Evolutionary conservation across 768 basidiomycete species (phyloP), one percentile per base, ranked within the genome.

Genomic region (Suillus placidus): DNA sequence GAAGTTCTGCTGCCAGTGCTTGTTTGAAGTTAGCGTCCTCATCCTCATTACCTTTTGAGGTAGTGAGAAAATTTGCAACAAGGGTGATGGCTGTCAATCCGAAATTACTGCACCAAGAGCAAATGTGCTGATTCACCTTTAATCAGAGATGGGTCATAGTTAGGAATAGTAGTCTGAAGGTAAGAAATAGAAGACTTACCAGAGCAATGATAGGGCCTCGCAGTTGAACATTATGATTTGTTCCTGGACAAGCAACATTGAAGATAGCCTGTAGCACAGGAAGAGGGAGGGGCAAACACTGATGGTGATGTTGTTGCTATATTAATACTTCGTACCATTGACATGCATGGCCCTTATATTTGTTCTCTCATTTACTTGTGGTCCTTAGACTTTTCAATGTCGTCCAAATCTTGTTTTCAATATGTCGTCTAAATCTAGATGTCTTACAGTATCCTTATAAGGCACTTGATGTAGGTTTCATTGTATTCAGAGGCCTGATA

Each of bases 181-280:
- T 57, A 43, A 16, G 30, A 37, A 37, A 43, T 23, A 45, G 45
- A 56, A 52, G 34, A 66, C 64, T 51, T 63, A 68, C 64, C 9
- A 68, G 7, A 10, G 20, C 60, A 8, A 56, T 47, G 10, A 68
- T 61, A 13, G 67, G 54, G 14, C 64, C 67, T 2, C 23, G 12
- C 4, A 26, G 13, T 26, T 60, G 57, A n/a, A 68, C 57, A 13
- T 42, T 32, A 34, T 68, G 60, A 30, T 57, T 56, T 20, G 60
- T 20, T 10, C 57, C 26, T n/a, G 67, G 67, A 64, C 60, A 68
- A n/a, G 65, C n/a, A 20, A 34, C 23, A 26, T 68, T 35, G 20
- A 64, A 67, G 20, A 67, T 56, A 9, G 45, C 14, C 51, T 67
- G 66, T n/a, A n/a, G n/a, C n/a, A n/a, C n/a, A n/a, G n/a, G n/a